Evolutionary conservation across 2,329 filamentous ascomycete genomes (phyloP).

Genomic region (Calonectria naviculata): DNA sequence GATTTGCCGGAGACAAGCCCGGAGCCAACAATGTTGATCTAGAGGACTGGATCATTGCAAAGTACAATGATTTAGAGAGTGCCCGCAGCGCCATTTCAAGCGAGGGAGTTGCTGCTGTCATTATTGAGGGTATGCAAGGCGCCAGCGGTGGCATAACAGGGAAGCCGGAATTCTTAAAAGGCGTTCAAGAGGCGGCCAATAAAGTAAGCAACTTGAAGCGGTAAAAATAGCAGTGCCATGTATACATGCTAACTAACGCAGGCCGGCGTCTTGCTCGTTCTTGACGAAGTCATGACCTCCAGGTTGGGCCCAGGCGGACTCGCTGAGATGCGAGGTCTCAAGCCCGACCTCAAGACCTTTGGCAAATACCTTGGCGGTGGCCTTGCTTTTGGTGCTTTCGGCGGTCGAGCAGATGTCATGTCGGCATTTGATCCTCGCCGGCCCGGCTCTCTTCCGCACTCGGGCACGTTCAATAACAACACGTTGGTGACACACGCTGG

Average conservation of each 20-base stretch:
- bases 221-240: not conserved
- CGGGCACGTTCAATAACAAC: constrained; percentile 78
- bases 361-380: constrained; percentile 77
- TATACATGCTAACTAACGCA: constrained; percentile 27
- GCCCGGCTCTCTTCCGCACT: constrained; percentile 58
- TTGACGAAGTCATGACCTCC: constrained; percentile 80
- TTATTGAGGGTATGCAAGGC: constrained; percentile 76
- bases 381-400: constrained; percentile 74
- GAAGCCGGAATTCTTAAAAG: constrained; percentile 60
- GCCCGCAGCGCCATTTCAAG: constrained; percentile 55
- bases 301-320: constrained; percentile 64
- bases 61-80: constrained; percentile 69
- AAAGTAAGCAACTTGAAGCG: constrained; percentile 34
- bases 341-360: constrained; percentile 71
- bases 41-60: constrained; percentile 68
- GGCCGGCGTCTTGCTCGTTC: constrained; percentile 68
- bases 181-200: constrained; percentile 59
- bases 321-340: constrained; percentile 53
- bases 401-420: constrained; percentile 70
- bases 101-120: constrained; percentile 67
- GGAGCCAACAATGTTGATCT: constrained; percentile 59
- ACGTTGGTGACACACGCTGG: constrained; percentile 68
- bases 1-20: constrained; percentile 46
- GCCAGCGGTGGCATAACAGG: constrained; percentile 68
- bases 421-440: constrained; percentile 62